Conservation (phyloP, 148 eudicot genomes). For the Bassia scoparia region DNA sequence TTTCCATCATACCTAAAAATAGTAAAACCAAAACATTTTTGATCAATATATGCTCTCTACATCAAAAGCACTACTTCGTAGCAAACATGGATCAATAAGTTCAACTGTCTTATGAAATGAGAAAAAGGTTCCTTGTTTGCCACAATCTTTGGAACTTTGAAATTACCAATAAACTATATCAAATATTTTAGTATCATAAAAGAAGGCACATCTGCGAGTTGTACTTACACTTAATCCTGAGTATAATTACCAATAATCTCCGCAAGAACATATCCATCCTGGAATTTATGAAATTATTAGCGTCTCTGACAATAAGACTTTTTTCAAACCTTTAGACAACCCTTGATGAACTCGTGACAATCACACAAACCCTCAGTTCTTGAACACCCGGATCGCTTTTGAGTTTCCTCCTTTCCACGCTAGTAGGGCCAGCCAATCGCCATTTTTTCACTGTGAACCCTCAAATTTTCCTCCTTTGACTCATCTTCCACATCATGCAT, state of each 20-base stretch:
- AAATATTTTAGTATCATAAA: no score
- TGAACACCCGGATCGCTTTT: conserved; percentile 52
- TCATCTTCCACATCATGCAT: conserved; percentile 78
- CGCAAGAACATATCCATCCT: conserved; percentile 65
- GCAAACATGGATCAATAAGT: no score
- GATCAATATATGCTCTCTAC: no score
- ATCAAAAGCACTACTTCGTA: no score
- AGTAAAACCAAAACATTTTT: no score
- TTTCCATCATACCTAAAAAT: conserved; percentile 76
- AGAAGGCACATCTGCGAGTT: no score
- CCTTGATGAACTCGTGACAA: conserved; percentile 78
- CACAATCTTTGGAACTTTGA: no score
- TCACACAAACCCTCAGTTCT: conserved; percentile 82
- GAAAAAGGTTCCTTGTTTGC: no score
- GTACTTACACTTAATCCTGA: no score
- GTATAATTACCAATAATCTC: conserved; percentile 63
- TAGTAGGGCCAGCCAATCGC: conserved; percentile 71
- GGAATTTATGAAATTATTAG: conserved; percentile 72
- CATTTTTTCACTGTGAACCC: conserved; percentile 73
- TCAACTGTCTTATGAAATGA: no score
- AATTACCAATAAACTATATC: no score
- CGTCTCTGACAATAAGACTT: conserved; percentile 72
- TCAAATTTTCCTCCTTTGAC: conserved; percentile 63
- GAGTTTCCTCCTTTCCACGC: conserved; percentile 32
- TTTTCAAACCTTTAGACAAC: conserved; percentile 58